These are phyloP conservation scores for Aureobasidium zeae DNA, from an alignment of 2,329 filamentous ascomycete species.

Conservation along the genomic window DNA sequence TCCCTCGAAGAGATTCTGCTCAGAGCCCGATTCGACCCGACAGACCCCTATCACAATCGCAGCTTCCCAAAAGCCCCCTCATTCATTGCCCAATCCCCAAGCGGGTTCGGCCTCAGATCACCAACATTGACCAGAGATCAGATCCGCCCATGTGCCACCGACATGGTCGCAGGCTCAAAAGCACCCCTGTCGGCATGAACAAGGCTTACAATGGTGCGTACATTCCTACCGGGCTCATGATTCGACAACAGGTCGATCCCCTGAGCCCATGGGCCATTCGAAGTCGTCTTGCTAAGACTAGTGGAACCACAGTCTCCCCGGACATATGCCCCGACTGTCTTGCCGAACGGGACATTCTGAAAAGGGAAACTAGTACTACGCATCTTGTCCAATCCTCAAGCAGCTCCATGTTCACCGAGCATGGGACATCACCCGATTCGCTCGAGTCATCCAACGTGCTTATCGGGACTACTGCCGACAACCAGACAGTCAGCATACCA, in stretches of 20 bases:
- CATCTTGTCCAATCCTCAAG: constrained; percentile 5
- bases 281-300: constrained; percentile 18
- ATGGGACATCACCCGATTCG: constrained; percentile 12
- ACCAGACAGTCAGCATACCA: constrained; percentile 17
- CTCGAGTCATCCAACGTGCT: constrained; percentile 12
- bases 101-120: constrained; percentile 7
- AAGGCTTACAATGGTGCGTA: constrained; percentile 25
- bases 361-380: constrained; percentile 18
- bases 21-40: neutral
- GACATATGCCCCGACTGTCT: constrained; percentile 26
- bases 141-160: constrained; percentile 21
- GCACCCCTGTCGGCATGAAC: constrained; percentile 23
- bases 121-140: neutral
- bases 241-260: constrained; percentile 23
- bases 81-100: constrained; percentile 15
- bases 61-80: constrained; percentile 7
- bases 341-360: constrained; percentile 24
- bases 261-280: constrained; percentile 25
- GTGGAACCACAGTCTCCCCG: constrained; percentile 19
- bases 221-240: constrained; percentile 22
- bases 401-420: constrained; percentile 15
- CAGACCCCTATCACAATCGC: constrained; percentile 5
- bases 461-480: constrained; percentile 16
- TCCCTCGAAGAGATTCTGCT: constrained; percentile 13
- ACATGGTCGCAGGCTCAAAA: constrained; percentile 24